These are phyloP conservation scores for Penicillium sp. DNA, from an alignment of 2,329 filamentous ascomycete genomes.

Conservation along the genomic window DNA sequence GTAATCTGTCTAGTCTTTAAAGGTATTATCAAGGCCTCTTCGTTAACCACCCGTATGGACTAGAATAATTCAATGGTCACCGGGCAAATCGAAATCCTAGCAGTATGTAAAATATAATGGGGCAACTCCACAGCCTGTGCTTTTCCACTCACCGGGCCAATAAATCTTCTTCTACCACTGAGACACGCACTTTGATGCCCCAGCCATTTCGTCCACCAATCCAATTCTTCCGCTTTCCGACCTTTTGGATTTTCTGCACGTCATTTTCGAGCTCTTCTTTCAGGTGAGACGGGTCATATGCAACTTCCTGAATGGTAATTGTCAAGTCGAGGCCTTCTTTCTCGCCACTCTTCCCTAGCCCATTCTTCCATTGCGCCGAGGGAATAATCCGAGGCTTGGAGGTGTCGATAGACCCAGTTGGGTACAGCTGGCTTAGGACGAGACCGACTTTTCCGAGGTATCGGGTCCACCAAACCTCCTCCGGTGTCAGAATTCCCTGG, in stretches of 20 bases:
- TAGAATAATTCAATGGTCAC: neutral
- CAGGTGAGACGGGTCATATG: conserved; percentile 25
- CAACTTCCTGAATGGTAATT: conserved; percentile 25
- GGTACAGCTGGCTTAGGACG: conserved; percentile 32
- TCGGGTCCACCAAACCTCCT: conserved; percentile 38
- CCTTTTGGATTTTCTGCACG: conserved; percentile 31
- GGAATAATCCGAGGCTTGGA: conserved; percentile 28
- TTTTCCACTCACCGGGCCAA: neutral
- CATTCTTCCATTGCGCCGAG: conserved; percentile 28
- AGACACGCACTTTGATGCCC: conserved; percentile 26
- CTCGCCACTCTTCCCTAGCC: conserved; percentile 33
- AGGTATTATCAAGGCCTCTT: too few species aligned
- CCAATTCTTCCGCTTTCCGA: conserved; percentile 40
- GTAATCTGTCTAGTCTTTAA: too few species aligned
- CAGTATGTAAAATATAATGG: neutral
- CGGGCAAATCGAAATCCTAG: neutral
- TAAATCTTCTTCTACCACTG: conserved; percentile 20
- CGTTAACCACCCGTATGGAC: neutral
- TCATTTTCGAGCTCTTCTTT: conserved; percentile 26
- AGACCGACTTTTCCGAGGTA: conserved; percentile 34
- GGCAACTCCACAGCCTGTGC: neutral
- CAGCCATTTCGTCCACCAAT: conserved; percentile 32
- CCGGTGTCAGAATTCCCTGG: conserved; percentile 28
- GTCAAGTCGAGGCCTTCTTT: conserved; percentile 30
- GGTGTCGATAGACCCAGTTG: conserved; percentile 28